phyloP scores from a whole-genome alignment of 75 land plant genomes.

The Pinus tabuliformis region DNA sequence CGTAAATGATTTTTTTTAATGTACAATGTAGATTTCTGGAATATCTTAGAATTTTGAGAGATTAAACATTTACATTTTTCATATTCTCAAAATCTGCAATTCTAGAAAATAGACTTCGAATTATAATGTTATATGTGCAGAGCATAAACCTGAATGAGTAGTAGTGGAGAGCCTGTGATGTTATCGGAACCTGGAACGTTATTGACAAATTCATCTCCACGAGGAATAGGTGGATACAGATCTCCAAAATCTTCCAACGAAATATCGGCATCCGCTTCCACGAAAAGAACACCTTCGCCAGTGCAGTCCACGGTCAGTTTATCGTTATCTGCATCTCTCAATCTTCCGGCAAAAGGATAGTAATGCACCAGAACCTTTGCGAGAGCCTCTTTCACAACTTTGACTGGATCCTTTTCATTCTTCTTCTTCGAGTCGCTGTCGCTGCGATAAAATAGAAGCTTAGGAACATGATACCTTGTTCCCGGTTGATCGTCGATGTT shows the following conservation, averaged over 20 bases:
- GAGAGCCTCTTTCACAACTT: slow-evolving; percentile 52
- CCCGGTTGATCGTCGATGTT: no score
- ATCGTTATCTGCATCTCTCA: slow-evolving; percentile 61
- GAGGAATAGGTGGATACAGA: slow-evolving; percentile 34
- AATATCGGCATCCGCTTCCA: slow-evolving; percentile 68
- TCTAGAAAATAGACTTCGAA: no score
- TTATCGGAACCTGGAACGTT: slow-evolving; percentile 27
- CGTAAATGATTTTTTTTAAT: no score
- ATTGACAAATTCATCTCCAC: slow-evolving; percentile 25
- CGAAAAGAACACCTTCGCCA: slow-evolving; percentile 79
- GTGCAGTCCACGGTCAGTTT: slow-evolving; percentile 75
- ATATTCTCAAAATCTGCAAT: no score
- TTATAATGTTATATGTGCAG: no score
- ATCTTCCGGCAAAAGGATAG: slow-evolving; percentile 79
- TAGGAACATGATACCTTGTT: no score
- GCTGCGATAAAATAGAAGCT: no score
- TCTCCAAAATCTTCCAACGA: slow-evolving; percentile 61
- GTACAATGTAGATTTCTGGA: no score
- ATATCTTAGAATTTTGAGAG: no score
- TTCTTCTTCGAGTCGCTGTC: no score
- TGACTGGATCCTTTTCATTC: slow-evolving; percentile 26
- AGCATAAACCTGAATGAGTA: slow-evolving; percentile 45
- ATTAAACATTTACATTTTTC: no score
- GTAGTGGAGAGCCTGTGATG: slow-evolving; percentile 18
- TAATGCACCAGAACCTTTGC: slow-evolving; percentile 62